Evolutionary conservation across 192 early-diverging fungal species (phyloP).

Genomic region (Diversispora eburnea): DNA sequence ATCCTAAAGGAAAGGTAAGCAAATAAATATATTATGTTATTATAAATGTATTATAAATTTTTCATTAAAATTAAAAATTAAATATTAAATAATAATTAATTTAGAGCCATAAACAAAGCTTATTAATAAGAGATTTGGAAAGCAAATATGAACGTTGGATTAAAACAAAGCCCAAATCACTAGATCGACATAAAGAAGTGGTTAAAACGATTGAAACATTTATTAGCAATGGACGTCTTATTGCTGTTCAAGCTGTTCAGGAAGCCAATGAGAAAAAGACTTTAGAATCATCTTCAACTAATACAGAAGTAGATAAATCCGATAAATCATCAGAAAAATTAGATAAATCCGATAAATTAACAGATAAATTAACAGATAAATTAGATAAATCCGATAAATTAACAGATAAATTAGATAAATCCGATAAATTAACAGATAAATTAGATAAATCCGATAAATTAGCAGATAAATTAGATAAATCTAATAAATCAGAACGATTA

Average conservation of each 20-base stretch:
- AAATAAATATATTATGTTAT: neutral
- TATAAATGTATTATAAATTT: neutral
- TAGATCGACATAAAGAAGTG: neutral
- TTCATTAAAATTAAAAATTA: too few species aligned
- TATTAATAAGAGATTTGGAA: neutral
- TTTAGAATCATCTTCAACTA: too few species aligned
- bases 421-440: neutral
- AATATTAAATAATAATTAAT: too few species aligned
- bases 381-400: neutral
- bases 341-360: neutral
- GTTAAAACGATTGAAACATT: neutral
- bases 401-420: neutral
- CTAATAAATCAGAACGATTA: neutral
- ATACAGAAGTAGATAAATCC: too few species aligned
- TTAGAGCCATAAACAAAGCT: neutral
- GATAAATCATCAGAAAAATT: neutral
- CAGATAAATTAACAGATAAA: neutral
- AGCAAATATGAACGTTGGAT: slow-evolving; percentile 13
- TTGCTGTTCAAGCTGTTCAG: neutral
- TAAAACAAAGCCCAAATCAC: slow-evolving; percentile 16
- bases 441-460: too few species aligned
- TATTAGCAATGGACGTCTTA: neutral
- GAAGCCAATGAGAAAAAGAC: too few species aligned
- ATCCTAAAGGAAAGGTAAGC: slow-evolving; percentile 1
- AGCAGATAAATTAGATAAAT: neutral